phyloP scores from a whole-genome alignment of 805 yeast species.

The Metschnikowia lunata region DNA sequence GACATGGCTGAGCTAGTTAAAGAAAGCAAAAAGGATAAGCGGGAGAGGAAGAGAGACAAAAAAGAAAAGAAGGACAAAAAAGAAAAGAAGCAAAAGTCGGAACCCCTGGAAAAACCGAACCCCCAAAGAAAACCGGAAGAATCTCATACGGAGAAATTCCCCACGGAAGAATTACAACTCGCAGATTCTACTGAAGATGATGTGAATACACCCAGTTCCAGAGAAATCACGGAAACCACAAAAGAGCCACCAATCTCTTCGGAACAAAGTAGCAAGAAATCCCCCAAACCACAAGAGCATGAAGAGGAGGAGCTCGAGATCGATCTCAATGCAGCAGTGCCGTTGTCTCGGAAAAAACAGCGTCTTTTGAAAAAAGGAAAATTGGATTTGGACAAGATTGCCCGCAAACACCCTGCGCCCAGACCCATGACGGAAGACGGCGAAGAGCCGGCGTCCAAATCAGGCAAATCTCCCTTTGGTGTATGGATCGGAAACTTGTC shows the following conservation, averaged over 20 bases:
- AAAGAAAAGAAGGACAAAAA: conserved; percentile 11
- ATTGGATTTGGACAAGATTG: conserved; percentile 57
- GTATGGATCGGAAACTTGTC: conserved; percentile 95
- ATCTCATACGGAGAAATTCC: not conserved
- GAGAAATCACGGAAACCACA: conserved; percentile 16
- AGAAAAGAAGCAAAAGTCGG: too few relatives aligned
- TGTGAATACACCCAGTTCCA: conserved; percentile 19
- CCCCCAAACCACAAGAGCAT: not conserved
- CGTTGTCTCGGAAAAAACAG: conserved; percentile 87
- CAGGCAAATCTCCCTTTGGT: conserved; percentile 54
- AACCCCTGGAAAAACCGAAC: too few relatives aligned
- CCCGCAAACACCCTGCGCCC: conserved; percentile 33
- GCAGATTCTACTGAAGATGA: not conserved
- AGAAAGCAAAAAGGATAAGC: conserved; percentile 22
- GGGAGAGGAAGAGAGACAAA: conserved; percentile 21
- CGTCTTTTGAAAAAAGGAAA: conserved; percentile 81
- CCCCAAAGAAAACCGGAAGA: too few relatives aligned
- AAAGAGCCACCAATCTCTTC: conserved; percentile 4
- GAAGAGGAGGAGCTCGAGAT: conserved; percentile 59
- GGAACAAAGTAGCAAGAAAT: not conserved
- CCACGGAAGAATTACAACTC: too few relatives aligned
- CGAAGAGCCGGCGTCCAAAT: conserved; percentile 21
- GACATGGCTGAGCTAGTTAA: conserved; percentile 13
- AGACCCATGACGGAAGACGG: conserved; percentile 36
- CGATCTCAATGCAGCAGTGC: conserved; percentile 49